phyloP scores from a whole-genome alignment of 179 eudicot species.

The Patellifolia procumbens region DNA sequence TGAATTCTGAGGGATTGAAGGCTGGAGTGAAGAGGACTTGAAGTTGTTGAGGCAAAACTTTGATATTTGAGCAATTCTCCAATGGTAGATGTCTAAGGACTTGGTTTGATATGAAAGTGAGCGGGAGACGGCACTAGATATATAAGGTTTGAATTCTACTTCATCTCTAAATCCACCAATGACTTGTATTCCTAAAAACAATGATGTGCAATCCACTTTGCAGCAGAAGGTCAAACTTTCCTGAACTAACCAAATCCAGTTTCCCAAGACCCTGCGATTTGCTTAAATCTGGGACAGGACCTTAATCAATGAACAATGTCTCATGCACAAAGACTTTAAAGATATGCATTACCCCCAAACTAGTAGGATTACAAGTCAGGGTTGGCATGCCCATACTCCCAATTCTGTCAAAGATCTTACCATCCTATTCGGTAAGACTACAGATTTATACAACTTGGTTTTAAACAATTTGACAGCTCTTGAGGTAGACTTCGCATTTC shows the following conservation, averaged over 20 bases:
- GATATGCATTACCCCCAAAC: conserved; percentile 6
- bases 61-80: neutral
- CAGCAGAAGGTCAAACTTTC: neutral
- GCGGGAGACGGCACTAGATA: conserved; percentile 7
- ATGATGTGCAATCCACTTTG: neutral
- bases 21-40: neutral
- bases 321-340: conserved; percentile 5
- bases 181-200: neutral
- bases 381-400: neutral
- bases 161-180: conserved; percentile 9
- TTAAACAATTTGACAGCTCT: conserved; percentile 6
- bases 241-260: neutral
- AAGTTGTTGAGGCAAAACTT: conserved; percentile 21
- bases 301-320: neutral
- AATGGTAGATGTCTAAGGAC: neutral
- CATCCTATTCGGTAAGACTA: conserved; percentile 3
- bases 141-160: neutral
- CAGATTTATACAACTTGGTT: neutral
- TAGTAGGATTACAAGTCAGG: conserved; percentile 2
- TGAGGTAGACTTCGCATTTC: neutral
- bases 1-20: neutral
- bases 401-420: neutral
- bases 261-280: neutral
- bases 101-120: neutral
- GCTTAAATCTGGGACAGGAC: neutral